These are phyloP conservation scores for Fusarium liriodendri DNA, from an alignment of 2,329 filamentous ascomycete species.

Conservation along the genomic window DNA sequence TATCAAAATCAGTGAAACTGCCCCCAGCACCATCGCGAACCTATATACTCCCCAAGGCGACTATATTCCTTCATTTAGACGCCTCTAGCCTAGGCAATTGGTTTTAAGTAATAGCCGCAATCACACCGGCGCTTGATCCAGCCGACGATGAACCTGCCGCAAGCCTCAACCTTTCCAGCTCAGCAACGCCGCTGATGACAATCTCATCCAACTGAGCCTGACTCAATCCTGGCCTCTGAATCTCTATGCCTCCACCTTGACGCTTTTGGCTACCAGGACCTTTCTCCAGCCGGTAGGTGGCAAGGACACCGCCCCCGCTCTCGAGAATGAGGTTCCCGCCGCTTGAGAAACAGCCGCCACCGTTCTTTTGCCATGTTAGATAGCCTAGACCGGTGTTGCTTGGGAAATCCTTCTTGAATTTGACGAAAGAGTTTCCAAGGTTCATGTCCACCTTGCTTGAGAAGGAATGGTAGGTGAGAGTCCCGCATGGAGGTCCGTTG, in stretches of 20 bases:
- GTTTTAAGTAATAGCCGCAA: background rate
- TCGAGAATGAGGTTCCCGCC: background rate
- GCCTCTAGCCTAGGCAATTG: background rate
- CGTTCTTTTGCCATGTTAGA: background rate
- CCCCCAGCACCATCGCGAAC: background rate
- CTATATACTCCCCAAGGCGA: background rate
- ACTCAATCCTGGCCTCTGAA: background rate
- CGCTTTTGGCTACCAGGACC: background rate
- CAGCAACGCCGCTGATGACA: background rate
- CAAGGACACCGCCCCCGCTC: background rate
- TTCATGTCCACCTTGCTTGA: constrained; percentile 1
- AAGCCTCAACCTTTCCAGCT: background rate
- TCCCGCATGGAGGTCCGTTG: background rate
- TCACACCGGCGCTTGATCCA: background rate
- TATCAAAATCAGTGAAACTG: background rate
- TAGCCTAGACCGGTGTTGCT: background rate
- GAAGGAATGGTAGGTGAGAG: background rate
- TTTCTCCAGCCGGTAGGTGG: background rate
- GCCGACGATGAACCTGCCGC: background rate
- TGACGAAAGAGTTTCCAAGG: background rate
- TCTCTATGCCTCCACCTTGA: background rate
- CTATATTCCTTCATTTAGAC: background rate
- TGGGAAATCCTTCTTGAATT: background rate
- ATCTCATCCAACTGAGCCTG: constrained; percentile 1
- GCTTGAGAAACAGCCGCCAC: background rate